These are phyloP conservation scores for Trametes punicea DNA, from an alignment of 768 basidiomycete species.

Conservation along the genomic window DNA sequence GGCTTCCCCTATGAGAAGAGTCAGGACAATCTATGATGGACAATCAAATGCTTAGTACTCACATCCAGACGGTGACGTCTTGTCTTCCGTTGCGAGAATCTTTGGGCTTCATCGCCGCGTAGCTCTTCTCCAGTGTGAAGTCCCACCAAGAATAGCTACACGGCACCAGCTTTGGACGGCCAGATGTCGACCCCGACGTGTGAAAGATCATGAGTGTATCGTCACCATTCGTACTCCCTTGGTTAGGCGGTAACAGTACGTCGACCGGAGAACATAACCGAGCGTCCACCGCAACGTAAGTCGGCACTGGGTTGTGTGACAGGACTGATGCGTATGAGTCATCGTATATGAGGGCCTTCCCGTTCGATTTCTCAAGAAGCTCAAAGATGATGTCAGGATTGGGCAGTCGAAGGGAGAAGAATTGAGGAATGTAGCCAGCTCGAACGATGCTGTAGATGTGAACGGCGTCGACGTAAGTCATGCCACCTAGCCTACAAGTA, in stretches of 20 bases:
- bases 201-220: slow-evolving; percentile 70
- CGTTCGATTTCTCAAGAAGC: slow-evolving; percentile 57
- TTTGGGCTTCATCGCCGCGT: slow-evolving; percentile 38
- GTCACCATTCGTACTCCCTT: slow-evolving; percentile 29
- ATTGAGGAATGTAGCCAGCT: slow-evolving; percentile 74
- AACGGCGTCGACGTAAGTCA: slow-evolving; percentile 66
- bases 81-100: slow-evolving; percentile 46
- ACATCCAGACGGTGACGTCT: slow-evolving; percentile 77
- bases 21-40: background rate
- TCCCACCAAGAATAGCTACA: slow-evolving; percentile 69
- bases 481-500: slow-evolving; percentile 62
- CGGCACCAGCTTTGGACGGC: slow-evolving; percentile 75
- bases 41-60: slow-evolving; percentile 29
- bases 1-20: slow-evolving; percentile 60
- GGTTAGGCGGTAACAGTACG: slow-evolving; percentile 40
- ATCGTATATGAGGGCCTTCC: slow-evolving; percentile 64
- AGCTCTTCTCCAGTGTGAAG: slow-evolving; percentile 55
- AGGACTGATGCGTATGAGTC: slow-evolving; percentile 31
- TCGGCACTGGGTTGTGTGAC: slow-evolving; percentile 45
- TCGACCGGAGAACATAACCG: slow-evolving; percentile 37
- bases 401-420: slow-evolving; percentile 76
- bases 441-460: slow-evolving; percentile 74
- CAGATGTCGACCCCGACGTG: slow-evolving; percentile 79
- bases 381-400: slow-evolving; percentile 70
- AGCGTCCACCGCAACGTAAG: slow-evolving; percentile 42